These are phyloP conservation scores for Aspergillus quadrilineatus DNA, from an alignment of 2,329 filamentous ascomycete genomes.

Conservation along the genomic window DNA sequence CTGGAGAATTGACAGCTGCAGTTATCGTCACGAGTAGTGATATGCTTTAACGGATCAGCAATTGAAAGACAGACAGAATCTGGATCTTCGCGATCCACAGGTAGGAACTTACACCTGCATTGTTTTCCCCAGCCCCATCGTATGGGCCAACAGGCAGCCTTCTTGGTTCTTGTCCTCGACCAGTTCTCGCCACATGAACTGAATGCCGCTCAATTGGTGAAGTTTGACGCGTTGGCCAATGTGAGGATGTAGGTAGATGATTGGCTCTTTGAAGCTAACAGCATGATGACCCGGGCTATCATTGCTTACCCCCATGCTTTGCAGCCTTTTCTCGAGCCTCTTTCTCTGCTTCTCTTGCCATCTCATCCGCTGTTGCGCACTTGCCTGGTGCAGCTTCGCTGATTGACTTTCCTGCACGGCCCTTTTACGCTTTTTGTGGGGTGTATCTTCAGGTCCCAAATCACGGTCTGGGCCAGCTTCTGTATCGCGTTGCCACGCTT, in stretches of 20 bases:
- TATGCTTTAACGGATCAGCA: conserved; percentile 49
- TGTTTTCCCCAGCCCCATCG: conserved; percentile 90
- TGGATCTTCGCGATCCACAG: neutral
- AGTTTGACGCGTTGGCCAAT: conserved; percentile 69
- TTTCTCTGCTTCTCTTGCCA: conserved; percentile 55
- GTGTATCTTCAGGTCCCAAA: conserved; percentile 22
- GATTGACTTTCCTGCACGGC: conserved; percentile 50
- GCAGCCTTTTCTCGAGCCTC: conserved; percentile 32
- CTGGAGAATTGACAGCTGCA: conserved; percentile 61
- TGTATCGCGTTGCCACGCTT: conserved; percentile 13
- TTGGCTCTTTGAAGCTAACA: conserved; percentile 47
- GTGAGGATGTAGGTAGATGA: conserved; percentile 57
- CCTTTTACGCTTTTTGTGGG: conserved; percentile 49
- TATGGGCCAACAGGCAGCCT: conserved; percentile 81
- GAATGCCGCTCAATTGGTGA: conserved; percentile 78
- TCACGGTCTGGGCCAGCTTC: neutral
- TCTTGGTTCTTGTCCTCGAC: conserved; percentile 62
- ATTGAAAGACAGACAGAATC: neutral
- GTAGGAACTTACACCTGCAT: conserved; percentile 67
- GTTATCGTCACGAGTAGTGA: conserved; percentile 75
- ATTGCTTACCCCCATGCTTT: conserved; percentile 33
- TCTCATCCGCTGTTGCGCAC: conserved; percentile 53
- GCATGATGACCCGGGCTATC: conserved; percentile 47
- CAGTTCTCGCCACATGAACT: conserved; percentile 86
- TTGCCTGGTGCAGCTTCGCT: conserved; percentile 56